A percentile compares a stretch with the other conserved stretches of the same genome.
Evolutionary conservation across 2,329 filamentous ascomycete genomes (phyloP).

Genomic region (Blumeria hordei): DNA sequence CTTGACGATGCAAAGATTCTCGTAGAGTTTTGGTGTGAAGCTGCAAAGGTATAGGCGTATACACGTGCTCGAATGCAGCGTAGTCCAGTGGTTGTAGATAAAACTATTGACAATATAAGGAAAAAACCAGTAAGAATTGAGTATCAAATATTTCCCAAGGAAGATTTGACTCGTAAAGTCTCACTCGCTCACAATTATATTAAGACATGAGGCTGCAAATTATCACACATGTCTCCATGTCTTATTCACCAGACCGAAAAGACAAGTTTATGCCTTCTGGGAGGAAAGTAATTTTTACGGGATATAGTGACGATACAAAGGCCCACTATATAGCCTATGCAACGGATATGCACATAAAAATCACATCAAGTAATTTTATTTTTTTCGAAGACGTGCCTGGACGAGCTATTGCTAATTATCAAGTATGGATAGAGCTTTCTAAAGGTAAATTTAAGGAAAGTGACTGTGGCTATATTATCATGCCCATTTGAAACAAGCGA

Average conservation of each 20-base stretch:
- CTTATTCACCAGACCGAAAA: neutral
- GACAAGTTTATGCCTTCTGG: slow-evolving; percentile 1
- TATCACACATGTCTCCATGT: neutral
- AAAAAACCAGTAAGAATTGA: neutral
- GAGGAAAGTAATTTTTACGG: neutral
- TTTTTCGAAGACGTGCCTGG: too few relatives aligned
- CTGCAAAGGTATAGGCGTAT: neutral
- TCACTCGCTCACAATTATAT: neutral
- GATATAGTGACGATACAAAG: neutral
- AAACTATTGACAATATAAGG: neutral
- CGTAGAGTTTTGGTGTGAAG: neutral
- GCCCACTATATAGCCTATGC: neutral
- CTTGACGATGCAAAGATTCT: slow-evolving; percentile 1
- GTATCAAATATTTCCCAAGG: neutral
- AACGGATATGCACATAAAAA: neutral
- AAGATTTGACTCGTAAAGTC: neutral
- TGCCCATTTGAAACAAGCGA: neutral
- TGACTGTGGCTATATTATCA: neutral
- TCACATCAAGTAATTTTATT: too few relatives aligned
- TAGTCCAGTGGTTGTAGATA: neutral
- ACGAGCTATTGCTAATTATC: too few relatives aligned
- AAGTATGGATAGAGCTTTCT: too few relatives aligned
- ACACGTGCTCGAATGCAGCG: neutral
- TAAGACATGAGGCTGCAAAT: neutral
- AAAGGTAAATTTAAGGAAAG: neutral